phyloP scores from a whole-genome alignment of 768 basidiomycete genomes.

The Exsudoporus frostii region DNA sequence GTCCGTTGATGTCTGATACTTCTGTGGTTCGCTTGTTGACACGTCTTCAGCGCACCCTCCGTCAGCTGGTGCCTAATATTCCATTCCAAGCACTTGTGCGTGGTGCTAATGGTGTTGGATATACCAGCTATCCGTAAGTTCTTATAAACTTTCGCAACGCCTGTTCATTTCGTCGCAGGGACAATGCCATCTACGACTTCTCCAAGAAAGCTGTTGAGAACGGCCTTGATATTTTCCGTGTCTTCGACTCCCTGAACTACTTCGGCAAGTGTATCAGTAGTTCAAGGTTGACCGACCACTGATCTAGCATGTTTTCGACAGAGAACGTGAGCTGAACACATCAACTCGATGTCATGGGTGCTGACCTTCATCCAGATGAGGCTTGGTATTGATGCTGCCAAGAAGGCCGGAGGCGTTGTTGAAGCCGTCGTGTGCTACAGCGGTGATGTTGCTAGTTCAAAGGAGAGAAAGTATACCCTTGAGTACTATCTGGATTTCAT shows the following conservation, averaged over 20 bases:
- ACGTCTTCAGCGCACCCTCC: conserved; percentile 67
- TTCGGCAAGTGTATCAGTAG: conserved; percentile 58
- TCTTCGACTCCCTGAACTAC: conserved; percentile 99
- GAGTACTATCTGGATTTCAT: conserved; percentile 97
- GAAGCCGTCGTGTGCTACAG: conserved; percentile 99
- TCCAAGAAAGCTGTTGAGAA: conserved; percentile 99
- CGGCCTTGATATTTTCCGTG: conserved; percentile 98
- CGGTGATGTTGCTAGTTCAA: conserved; percentile 92
- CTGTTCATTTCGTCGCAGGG: conserved; percentile 42
- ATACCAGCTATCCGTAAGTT: conserved; percentile 93
- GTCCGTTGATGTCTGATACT: conserved; percentile 39
- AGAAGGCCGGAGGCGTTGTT: conserved; percentile 98
- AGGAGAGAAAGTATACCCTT: conserved; percentile 95
- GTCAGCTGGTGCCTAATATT: conserved; percentile 97
- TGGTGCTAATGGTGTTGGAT: conserved; percentile 98
- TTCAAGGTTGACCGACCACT: background rate
- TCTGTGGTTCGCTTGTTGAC: conserved; percentile 10
- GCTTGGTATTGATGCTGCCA: conserved; percentile 98
- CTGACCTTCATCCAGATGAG: conserved; percentile 62
- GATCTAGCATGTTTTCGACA: conserved; percentile 27
- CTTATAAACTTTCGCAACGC: background rate
- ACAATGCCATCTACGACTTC: conserved; percentile 99
- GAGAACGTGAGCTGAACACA: conserved; percentile 57
- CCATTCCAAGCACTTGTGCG: conserved; percentile 97
- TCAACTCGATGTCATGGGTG: background rate